Evolutionary conservation across 2,329 filamentous ascomycete genomes (phyloP).

Genomic region (Calycina herbarum): DNA sequence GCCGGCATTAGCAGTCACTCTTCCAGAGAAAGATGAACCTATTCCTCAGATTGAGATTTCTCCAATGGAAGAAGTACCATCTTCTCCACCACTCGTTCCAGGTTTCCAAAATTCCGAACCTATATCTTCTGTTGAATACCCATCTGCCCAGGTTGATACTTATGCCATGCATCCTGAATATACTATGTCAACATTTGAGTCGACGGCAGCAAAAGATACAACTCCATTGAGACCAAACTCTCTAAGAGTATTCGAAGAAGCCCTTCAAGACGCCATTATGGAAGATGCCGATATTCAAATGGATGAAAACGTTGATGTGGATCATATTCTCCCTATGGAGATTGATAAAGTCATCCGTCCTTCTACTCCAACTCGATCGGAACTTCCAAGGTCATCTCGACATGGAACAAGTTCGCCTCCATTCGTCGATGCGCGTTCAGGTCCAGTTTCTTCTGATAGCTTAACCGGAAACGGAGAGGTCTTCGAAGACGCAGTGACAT

Average conservation of each 20-base stretch:
- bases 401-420: constrained; percentile 11
- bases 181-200: constrained; percentile 25
- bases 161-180: constrained; percentile 18
- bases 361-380: constrained; percentile 13
- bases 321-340: background rate
- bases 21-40: constrained; percentile 50
- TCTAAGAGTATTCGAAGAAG: background rate
- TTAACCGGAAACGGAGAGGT: constrained; percentile 21
- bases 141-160: constrained; percentile 29
- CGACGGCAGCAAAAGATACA: constrained; percentile 7
- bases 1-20: constrained; percentile 52
- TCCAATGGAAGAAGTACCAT: constrained; percentile 20
- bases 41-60: constrained; percentile 35
- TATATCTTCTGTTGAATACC: constrained; percentile 15
- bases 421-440: constrained; percentile 52
- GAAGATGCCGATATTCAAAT: background rate
- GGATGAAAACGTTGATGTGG: background rate
- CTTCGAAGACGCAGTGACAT: constrained; percentile 34
- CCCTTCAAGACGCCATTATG: constrained; percentile 1
- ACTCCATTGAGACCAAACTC: background rate
- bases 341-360: constrained; percentile 10
- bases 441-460: constrained; percentile 40
- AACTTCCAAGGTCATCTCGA: constrained; percentile 9
- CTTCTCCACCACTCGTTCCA: constrained; percentile 27
- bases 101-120: constrained; percentile 7